phyloP scores from a whole-genome alignment of 192 early-diverging fungal genomes.

The Entophlyctis luteolus region DNA sequence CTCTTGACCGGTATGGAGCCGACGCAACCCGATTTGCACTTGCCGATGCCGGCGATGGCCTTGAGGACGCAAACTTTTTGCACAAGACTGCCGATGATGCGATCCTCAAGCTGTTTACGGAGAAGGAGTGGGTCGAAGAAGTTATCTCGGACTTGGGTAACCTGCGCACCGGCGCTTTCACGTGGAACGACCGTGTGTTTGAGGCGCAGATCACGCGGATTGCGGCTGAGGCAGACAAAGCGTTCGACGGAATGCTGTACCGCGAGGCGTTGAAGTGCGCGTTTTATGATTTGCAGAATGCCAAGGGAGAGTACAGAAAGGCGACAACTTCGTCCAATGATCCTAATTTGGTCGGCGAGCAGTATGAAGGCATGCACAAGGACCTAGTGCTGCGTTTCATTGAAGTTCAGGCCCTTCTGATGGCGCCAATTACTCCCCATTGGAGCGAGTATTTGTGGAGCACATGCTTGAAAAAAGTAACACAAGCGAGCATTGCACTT shows the following conservation, averaged over 20 bases:
- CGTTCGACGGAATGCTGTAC: constrained; percentile 79
- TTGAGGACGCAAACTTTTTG: constrained; percentile 99
- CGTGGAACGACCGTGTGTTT: constrained; percentile 88
- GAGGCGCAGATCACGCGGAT: constrained; percentile 81
- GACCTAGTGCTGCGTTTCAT: constrained; percentile 81
- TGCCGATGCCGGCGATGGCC: constrained; percentile 92
- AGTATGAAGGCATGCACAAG: constrained; percentile 75
- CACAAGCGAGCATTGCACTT: too few relatives aligned
- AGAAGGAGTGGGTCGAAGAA: constrained; percentile 87
- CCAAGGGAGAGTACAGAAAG: constrained; percentile 87
- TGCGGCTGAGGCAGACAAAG: constrained; percentile 59
- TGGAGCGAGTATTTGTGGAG: constrained; percentile 91
- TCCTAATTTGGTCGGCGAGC: constrained; percentile 24
- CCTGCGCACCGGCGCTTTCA: constrained; percentile 51
- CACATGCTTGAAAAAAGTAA: constrained; percentile 68
- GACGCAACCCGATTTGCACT: constrained; percentile 93
- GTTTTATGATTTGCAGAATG: constrained; percentile 83
- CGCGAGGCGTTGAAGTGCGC: constrained; percentile 88
- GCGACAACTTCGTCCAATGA: constrained; percentile 45
- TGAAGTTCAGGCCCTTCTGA: constrained; percentile 75
- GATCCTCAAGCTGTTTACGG: constrained; percentile 84
- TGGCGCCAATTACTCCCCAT: constrained; percentile 89
- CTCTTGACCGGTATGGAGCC: constrained; percentile 82
- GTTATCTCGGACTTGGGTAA: constrained; percentile 49
- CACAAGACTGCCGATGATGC: constrained; percentile 91